phyloP scores from a whole-genome alignment of 306 rosid genomes.

The Boehmeria nivea region DNA sequence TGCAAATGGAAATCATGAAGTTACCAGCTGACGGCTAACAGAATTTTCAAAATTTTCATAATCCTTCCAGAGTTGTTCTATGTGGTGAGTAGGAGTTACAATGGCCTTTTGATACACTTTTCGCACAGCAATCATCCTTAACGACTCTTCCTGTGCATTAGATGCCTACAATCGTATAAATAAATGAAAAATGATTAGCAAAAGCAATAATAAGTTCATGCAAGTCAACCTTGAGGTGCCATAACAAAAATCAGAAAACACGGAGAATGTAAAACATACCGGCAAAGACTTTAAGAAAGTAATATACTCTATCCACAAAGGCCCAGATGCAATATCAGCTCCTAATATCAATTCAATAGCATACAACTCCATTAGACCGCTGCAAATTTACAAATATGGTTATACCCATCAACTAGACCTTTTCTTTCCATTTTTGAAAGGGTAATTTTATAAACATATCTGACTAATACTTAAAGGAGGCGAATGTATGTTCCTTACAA shows the following conservation, averaged over 20 bases:
- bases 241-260: slow-evolving; percentile 18
- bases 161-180: slow-evolving; percentile 38
- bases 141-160: slow-evolving; percentile 76
- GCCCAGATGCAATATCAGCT: slow-evolving; percentile 89
- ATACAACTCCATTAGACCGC: no score
- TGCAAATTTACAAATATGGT: no score
- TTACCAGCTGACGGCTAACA: slow-evolving; percentile 93
- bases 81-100: slow-evolving; percentile 88
- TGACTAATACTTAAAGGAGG: no score
- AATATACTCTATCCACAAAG: slow-evolving; percentile 94
- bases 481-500: no score
- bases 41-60: slow-evolving; percentile 92
- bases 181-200: slow-evolving; percentile 11
- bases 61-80: slow-evolving; percentile 93
- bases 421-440: no score
- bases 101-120: slow-evolving; percentile 85
- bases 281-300: slow-evolving; percentile 76
- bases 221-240: background rate
- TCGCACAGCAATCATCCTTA: slow-evolving; percentile 75
- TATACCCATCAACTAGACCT: no score
- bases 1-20: slow-evolving; percentile 15
- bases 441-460: no score
- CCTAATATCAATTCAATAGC: slow-evolving; percentile 43
- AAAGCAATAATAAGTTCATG: slow-evolving; percentile 8
- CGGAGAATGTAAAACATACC: slow-evolving; percentile 41